Evolutionary conservation across 2,329 filamentous ascomycete species (phyloP).

Genomic region (Coniella vitis): DNA sequence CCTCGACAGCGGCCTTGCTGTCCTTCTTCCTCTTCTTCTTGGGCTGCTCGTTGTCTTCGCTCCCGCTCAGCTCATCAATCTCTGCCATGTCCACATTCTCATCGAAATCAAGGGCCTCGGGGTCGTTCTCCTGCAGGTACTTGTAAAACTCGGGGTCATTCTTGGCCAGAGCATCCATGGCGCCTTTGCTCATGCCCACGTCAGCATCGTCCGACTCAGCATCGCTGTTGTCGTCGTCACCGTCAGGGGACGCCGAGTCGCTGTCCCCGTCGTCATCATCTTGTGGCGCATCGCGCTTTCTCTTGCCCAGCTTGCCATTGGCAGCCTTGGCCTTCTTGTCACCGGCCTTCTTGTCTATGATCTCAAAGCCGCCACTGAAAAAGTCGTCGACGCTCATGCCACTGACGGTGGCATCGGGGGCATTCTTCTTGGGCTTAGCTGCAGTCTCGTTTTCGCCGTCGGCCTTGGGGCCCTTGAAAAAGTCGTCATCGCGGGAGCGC

Average conservation of each 20-base stretch:
- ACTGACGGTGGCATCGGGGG: slow-evolving; percentile 45
- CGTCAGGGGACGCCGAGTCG: slow-evolving; percentile 37
- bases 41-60: slow-evolving; percentile 53
- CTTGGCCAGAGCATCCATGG: slow-evolving; percentile 79
- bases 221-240: slow-evolving; percentile 47
- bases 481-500: slow-evolving; percentile 48
- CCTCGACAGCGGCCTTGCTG: slow-evolving; percentile 26
- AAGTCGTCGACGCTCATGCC: slow-evolving; percentile 98
- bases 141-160: slow-evolving; percentile 99
- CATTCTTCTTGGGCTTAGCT: slow-evolving; percentile 31
- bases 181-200: slow-evolving; percentile 70
- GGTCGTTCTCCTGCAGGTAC: slow-evolving; percentile 91
- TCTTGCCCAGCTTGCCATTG: slow-evolving; percentile 56
- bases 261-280: no score
- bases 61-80: slow-evolving; percentile 68
- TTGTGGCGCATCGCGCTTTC: slow-evolving; percentile 55
- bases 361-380: slow-evolving; percentile 89
- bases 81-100: slow-evolving; percentile 77
- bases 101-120: slow-evolving; percentile 83
- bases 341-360: slow-evolving; percentile 58
- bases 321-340: slow-evolving; percentile 30
- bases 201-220: slow-evolving; percentile 48
- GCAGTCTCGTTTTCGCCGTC: slow-evolving; percentile 39
- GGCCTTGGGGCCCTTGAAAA: slow-evolving; percentile 42
- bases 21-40: slow-evolving; percentile 57